A percentile compares a stretch with the other conserved stretches of the same genome.
Evolutionary conservation across 2,329 filamentous ascomycete species (phyloP).

Genomic region (Dactylellina sp.): DNA sequence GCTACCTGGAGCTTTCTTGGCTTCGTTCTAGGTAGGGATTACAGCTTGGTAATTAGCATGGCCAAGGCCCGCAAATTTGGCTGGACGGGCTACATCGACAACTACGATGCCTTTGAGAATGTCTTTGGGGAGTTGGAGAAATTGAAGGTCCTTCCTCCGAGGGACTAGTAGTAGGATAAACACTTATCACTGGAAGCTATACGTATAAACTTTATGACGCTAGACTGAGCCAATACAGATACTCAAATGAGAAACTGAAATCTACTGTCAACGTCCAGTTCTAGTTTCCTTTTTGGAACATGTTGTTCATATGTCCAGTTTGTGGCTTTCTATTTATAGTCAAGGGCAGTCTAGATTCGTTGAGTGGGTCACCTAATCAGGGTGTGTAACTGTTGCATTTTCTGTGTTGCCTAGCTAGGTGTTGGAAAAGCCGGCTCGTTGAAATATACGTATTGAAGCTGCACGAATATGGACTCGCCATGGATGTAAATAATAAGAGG

Average conservation of each 20-base stretch:
- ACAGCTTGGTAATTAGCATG: conserved; percentile 64
- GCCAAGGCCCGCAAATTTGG: conserved; percentile 66
- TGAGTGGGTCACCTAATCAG: no score
- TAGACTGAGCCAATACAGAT: neutral
- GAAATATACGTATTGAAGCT: no score
- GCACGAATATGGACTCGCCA: no score
- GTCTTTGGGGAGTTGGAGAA: conserved; percentile 62
- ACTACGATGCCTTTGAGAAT: conserved; percentile 63
- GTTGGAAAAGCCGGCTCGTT: no score
- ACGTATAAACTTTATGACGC: neutral
- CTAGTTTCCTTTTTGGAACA: neutral
- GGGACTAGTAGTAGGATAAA: neutral
- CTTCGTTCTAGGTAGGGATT: conserved; percentile 65
- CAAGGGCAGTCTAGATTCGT: no score
- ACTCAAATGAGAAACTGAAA: conserved; percentile 1
- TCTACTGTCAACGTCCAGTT: neutral
- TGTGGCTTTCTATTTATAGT: neutral
- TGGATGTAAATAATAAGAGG: no score
- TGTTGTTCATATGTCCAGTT: no score
- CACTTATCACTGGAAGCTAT: neutral
- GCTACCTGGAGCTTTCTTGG: conserved; percentile 66
- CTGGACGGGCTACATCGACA: conserved; percentile 65
- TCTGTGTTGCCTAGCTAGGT: conserved; percentile 11
- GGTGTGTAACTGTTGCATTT: conserved; percentile 22
- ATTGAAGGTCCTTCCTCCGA: conserved; percentile 15